Percentiles rank a stretch among this genome's conserved stretches.
Evolutionary conservation across 2,329 filamentous ascomycete species (phyloP).

Genomic region (Colletotrichum abscissum): DNA sequence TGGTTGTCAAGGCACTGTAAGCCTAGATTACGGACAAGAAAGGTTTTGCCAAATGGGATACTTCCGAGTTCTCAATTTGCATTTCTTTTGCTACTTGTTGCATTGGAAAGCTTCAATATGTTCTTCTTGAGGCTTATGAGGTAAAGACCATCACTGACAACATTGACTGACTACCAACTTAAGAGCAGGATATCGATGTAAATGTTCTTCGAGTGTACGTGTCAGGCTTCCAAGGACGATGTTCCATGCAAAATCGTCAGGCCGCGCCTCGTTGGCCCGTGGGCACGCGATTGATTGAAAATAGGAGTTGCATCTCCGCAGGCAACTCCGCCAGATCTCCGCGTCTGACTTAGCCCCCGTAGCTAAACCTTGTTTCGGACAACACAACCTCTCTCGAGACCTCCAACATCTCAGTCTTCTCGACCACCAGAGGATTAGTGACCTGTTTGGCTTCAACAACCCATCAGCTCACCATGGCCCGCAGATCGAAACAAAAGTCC

Average conservation of each 20-base stretch:
- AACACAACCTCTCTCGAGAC: not conserved
- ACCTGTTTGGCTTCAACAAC: not conserved
- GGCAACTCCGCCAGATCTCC: not conserved
- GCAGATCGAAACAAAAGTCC: constrained; percentile 23
- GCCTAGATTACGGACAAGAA: too few species aligned
- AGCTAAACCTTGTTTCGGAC: not conserved
- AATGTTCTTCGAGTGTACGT: not conserved
- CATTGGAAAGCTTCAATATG: too few species aligned
- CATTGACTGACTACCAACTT: too few species aligned
- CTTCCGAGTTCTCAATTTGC: too few species aligned
- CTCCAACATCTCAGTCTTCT: too few species aligned
- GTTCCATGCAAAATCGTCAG: too few species aligned
- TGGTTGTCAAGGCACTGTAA: too few species aligned
- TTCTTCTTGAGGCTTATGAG: too few species aligned
- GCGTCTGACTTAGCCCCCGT: not conserved
- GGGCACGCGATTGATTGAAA: not conserved
- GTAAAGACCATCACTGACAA: too few species aligned
- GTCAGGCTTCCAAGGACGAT: not conserved
- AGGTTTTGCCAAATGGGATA: too few species aligned
- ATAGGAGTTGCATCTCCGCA: not conserved
- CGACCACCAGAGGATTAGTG: not conserved
- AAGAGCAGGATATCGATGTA: too few species aligned
- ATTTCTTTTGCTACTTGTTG: too few species aligned
- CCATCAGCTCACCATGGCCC: constrained; percentile 1
- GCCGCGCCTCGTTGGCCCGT: not conserved